phyloP scores from a whole-genome alignment of 2,329 filamentous ascomycete genomes.

The Hymenoscyphus scutula region DNA sequence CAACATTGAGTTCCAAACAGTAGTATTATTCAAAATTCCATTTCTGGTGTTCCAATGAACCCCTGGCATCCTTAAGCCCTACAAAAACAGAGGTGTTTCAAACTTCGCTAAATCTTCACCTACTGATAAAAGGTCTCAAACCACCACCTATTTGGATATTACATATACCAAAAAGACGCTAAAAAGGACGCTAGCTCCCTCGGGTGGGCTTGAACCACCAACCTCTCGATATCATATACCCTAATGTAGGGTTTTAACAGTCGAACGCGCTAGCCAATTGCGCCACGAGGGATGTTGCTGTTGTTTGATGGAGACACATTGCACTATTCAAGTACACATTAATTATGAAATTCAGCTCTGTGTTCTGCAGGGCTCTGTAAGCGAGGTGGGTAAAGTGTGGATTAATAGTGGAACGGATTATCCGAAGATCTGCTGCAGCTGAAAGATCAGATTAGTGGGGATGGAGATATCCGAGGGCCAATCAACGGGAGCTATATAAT shows the following conservation, averaged over 20 bases:
- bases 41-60: no score
- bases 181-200: not conserved
- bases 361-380: not conserved
- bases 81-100: no score
- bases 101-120: no score
- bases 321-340: not conserved
- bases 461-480: not conserved
- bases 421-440: not conserved
- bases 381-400: not conserved
- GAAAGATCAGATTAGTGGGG: not conserved
- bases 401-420: not conserved
- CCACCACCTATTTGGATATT: not conserved
- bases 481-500: no score
- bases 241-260: not conserved
- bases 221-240: conserved; percentile 2
- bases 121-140: not conserved
- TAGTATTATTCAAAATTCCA: no score
- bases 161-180: not conserved
- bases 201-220: conserved; percentile 10
- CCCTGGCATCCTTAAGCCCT: no score
- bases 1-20: no score
- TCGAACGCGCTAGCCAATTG: conserved; percentile 13
- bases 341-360: not conserved
- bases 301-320: not conserved
- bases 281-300: conserved; percentile 6